phyloP scores from a whole-genome alignment of 441 rosid genomes.

The Monsonia emarginata region DNA sequence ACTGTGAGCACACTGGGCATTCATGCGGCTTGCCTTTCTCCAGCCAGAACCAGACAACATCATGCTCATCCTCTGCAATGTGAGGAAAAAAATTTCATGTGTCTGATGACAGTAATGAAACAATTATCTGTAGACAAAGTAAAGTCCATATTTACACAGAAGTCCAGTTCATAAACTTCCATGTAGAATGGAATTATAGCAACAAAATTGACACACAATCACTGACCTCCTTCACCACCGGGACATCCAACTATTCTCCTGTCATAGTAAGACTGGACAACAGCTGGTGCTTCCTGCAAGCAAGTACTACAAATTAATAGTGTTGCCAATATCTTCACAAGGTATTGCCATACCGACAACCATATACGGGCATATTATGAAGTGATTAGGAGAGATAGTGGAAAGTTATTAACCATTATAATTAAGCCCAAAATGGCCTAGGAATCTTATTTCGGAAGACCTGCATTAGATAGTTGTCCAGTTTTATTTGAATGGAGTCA shows the following conservation, averaged over 20 bases:
- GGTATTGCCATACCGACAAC: no score
- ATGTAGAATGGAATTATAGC: not conserved
- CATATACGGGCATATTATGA: not conserved
- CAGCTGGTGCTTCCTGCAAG: slow-evolving; percentile 39
- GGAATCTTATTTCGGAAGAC: no score
- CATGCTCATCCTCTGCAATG: slow-evolving; percentile 57
- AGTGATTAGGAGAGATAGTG: no score
- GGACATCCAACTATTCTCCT: slow-evolving; percentile 49
- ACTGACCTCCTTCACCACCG: slow-evolving; percentile 43
- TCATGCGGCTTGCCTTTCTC: slow-evolving; percentile 77
- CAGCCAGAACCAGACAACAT: slow-evolving; percentile 97
- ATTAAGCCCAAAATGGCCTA: no score
- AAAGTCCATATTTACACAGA: no score
- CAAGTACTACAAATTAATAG: not conserved
- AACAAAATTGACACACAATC: no score
- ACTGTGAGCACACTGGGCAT: slow-evolving; percentile 86
- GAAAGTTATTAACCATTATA: no score
- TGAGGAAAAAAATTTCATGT: no score
- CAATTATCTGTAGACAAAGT: no score
- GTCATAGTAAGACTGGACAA: slow-evolving; percentile 36
- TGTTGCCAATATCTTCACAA: not conserved
- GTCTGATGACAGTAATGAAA: no score
- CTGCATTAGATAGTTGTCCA: no score
- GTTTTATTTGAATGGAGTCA: no score
- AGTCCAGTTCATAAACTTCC: not conserved